These are phyloP conservation scores for Ciborinia camelliae DNA, from an alignment of 2,329 filamentous ascomycete species.

Conservation along the genomic window DNA sequence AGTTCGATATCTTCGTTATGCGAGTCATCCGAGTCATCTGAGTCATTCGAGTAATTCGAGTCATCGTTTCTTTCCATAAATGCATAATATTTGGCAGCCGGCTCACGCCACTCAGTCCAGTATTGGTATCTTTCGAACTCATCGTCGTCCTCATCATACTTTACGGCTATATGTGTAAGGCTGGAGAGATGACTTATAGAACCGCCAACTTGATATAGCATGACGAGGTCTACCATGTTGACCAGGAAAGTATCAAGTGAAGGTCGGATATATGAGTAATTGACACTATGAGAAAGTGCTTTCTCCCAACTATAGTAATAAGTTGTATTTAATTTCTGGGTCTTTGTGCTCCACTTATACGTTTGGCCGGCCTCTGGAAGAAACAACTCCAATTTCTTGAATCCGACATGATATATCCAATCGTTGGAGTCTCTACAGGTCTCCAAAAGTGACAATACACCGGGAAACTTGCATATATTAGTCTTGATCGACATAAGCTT, in stretches of 20 bases:
- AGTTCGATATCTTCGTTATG: too few relatives aligned
- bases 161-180: background rate
- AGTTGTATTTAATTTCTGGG: background rate
- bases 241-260: background rate
- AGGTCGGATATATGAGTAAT: background rate
- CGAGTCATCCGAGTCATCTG: too few relatives aligned
- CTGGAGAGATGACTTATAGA: background rate
- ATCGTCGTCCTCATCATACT: too few relatives aligned
- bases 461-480: background rate
- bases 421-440: background rate
- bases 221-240: accelerated
- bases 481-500: too few relatives aligned
- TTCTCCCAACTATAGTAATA: background rate
- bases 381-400: background rate
- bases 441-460: background rate
- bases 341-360: background rate
- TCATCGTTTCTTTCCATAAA: too few relatives aligned
- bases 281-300: too few relatives aligned
- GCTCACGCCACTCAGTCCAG: too few relatives aligned
- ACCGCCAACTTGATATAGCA: background rate
- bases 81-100: too few relatives aligned
- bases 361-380: accelerated
- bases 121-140: too few relatives aligned
- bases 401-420: background rate
- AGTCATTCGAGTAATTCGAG: too few relatives aligned